Base-by-base conservation (phyloP, 2,329 filamentous ascomycete species). In the Hypoxylon sp. region DNA sequence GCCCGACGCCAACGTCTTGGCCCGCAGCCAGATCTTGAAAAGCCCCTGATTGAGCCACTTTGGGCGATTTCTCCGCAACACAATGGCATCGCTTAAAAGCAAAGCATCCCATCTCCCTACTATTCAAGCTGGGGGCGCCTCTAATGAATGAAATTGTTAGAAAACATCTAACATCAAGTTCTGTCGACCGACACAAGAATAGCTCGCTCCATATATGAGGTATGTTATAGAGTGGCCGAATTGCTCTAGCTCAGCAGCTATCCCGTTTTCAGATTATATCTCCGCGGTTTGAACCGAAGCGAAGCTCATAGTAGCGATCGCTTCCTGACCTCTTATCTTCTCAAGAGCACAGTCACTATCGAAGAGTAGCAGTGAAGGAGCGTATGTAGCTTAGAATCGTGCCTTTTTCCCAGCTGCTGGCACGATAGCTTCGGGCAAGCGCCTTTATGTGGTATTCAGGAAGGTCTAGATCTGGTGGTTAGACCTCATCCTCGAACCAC, bases 381-480 rank as follows among this genome's bases (percentile, higher is more conserved):
- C 18, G 20, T 28, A 16, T 33, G 16, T 42, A 3, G 42, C 11
- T n/a, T 42, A 20, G 26, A 18, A 14, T 48, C 28, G 14, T 52
- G 55, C 36, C 36, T 16, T 52, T 40, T 26, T 46, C 49, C 36
- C n/a, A 48, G 16, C 38, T 22, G 11, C 49, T 30, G 30, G 26
- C n/a, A 33, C 24, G 57, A 61, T 54, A 52, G 49, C 42, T 61
- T 53, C 49, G 42, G 42, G 16, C 32, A 42, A 20, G 42, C 22
- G 30, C 44, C 50, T 26, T 36, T 24, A 44, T 22, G 49, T 54
- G 54, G 40, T 24, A 56, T 36, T 26, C 16, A 2, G 22, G 26
- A 22, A 38, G 53, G 45, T 52, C 59, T 62, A 62, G 59, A 52
- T 48, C 40, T 45, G 22, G 46, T 57, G 52, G 45, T 57, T 57